A percentile compares a stretch with the other conserved stretches of the same genome.
Evolutionary conservation across 1,139 yeast species (phyloP).

Genomic region (Ashbya aceris): DNA sequence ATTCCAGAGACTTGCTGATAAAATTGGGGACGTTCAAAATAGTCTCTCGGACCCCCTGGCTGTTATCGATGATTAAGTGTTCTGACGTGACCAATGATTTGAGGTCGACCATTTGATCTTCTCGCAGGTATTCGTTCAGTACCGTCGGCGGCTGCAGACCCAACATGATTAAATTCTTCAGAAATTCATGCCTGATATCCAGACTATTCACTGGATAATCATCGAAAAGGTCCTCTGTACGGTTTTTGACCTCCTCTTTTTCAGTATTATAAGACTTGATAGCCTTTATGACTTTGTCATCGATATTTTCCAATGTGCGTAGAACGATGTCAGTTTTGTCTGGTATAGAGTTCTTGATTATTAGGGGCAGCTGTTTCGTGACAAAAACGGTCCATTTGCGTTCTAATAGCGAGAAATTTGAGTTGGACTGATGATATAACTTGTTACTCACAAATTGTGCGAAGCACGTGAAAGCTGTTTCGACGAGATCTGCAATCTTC

Average conservation of each 20-base stretch:
- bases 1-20: conserved; percentile 37
- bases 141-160: conserved; percentile 35
- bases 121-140: conserved; percentile 39
- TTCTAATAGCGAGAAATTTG: conserved; percentile 24
- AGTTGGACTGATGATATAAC: conserved; percentile 27
- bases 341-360: conserved; percentile 21
- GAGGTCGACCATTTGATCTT: conserved; percentile 33
- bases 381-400: conserved; percentile 28
- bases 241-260: conserved; percentile 22
- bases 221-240: conserved; percentile 31
- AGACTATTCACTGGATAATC: conserved; percentile 40
- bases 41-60: conserved; percentile 25
- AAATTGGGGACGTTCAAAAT: conserved; percentile 20
- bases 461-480: conserved; percentile 29
- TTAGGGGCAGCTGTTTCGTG: conserved; percentile 25
- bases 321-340: conserved; percentile 19
- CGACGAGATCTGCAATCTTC: conserved; percentile 25
- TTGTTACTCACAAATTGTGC: conserved; percentile 30
- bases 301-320: conserved; percentile 24
- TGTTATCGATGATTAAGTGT: conserved; percentile 18
- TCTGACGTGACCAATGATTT: conserved; percentile 26
- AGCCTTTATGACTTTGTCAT: conserved; percentile 28
- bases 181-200: conserved; percentile 48
- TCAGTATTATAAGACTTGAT: conserved; percentile 27
- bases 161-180: conserved; percentile 43